Conservation (phyloP, 1,139 yeast genomes). For the Magnusiomyces ingens region DNA sequence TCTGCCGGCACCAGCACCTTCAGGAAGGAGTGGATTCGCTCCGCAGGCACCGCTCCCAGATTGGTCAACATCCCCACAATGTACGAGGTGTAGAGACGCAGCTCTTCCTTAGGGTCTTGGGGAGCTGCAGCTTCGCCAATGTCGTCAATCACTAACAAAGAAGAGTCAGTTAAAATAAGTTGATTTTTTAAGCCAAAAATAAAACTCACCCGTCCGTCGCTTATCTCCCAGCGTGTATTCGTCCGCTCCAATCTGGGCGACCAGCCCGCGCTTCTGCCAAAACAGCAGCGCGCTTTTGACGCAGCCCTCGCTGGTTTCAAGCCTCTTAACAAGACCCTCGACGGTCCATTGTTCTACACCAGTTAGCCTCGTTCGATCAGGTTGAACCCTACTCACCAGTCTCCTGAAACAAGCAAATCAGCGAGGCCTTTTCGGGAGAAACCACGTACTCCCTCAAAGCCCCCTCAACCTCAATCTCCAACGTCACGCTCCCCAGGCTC, state of each 20-base stretch:
- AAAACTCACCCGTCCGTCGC: not conserved
- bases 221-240: not conserved
- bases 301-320: no score
- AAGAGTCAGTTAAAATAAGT: not conserved
- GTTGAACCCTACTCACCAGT: no score
- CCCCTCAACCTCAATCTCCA: no score
- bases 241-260: conserved; percentile 17
- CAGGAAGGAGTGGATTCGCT: conserved; percentile 48
- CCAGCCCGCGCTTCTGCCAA: conserved; percentile 12
- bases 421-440: no score
- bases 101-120: conserved; percentile 33
- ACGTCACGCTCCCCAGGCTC: no score
- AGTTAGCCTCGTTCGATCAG: no score
- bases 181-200: not conserved
- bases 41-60: conserved; percentile 44
- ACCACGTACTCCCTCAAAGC: no score
- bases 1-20: conserved; percentile 50
- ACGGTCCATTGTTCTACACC: no score
- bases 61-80: conserved; percentile 51
- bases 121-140: not conserved
- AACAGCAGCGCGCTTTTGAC: conserved; percentile 7
- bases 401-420: no score
- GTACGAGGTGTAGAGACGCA: conserved; percentile 43
- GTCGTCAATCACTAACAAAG: conserved; percentile 2
- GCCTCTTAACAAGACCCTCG: no score